Evolutionary conservation across 352 stramenopile species (phyloP).

Genomic region (Phytophthora tentaculata): DNA sequence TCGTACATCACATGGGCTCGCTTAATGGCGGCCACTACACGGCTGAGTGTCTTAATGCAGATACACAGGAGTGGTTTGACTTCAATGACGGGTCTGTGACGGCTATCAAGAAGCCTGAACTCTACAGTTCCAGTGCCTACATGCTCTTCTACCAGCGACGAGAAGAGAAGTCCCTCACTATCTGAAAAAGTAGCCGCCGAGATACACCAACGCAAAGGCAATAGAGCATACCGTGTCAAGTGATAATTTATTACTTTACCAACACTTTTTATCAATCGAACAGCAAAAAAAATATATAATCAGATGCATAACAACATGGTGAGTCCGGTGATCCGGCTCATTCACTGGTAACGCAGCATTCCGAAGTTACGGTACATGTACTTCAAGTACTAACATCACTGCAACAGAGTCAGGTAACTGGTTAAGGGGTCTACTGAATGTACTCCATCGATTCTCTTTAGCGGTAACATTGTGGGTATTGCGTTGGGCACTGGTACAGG

Average conservation of each 20-base stretch:
- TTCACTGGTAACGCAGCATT: background rate
- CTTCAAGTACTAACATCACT: too few species aligned
- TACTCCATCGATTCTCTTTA: too few species aligned
- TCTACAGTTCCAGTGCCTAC: slow-evolving; percentile 73
- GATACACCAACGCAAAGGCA: background rate
- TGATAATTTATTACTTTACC: slow-evolving; percentile 9
- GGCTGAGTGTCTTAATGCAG: slow-evolving; percentile 73
- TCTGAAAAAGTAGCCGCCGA: slow-evolving; percentile 41
- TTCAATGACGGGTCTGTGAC: slow-evolving; percentile 83
- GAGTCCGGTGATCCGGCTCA: slow-evolving; percentile 19
- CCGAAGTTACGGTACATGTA: too few species aligned
- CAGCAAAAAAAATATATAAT: slow-evolving; percentile 22
- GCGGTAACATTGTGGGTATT: too few species aligned
- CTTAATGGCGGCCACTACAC: slow-evolving; percentile 88
- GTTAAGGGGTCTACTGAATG: too few species aligned
- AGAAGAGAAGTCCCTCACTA: slow-evolving; percentile 65
- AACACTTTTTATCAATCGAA: slow-evolving; percentile 3
- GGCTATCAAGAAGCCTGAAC: slow-evolving; percentile 65
- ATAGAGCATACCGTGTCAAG: slow-evolving; percentile 7
- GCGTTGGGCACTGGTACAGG: background rate
- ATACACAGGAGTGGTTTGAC: slow-evolving; percentile 80
- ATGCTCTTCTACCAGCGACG: slow-evolving; percentile 81
- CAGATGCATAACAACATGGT: slow-evolving; percentile 11
- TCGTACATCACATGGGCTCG: slow-evolving; percentile 82
- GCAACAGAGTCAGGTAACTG: too few species aligned